A percentile compares a stretch with the other conserved stretches of the same genome.
Conservation (phyloP, 352 stramenopile genomes). For the Plasmopara halstedii region DNA sequence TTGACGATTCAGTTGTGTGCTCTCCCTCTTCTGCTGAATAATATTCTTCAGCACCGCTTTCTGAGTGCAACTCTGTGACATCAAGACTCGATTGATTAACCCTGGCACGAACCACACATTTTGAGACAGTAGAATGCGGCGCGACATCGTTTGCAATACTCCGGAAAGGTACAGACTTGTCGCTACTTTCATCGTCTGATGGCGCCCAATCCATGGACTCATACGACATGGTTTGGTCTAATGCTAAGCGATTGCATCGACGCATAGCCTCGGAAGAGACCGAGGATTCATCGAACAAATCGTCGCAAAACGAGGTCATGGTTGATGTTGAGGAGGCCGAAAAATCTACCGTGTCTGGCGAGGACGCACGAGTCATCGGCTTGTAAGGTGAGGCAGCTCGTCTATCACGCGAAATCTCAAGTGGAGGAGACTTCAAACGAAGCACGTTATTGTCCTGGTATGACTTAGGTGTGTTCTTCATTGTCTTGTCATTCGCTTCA, state of each 20-base stretch:
- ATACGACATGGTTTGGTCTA: slow-evolving; percentile 28
- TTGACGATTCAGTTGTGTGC: slow-evolving; percentile 8
- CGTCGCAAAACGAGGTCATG: slow-evolving; percentile 55
- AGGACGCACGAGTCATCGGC: slow-evolving; percentile 18
- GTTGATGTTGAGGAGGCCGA: slow-evolving; percentile 66
- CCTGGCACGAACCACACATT: slow-evolving; percentile 4
- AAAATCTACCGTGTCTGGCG: slow-evolving; percentile 35
- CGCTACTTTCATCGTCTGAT: slow-evolving; percentile 28
- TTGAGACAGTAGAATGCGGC: slow-evolving; percentile 15
- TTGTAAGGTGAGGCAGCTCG: slow-evolving; percentile 25
- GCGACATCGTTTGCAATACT: slow-evolving; percentile 26
- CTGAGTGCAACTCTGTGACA: slow-evolving; percentile 11
- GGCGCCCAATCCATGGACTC: slow-evolving; percentile 41
- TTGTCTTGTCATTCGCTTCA: slow-evolving; percentile 14
- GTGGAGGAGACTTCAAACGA: slow-evolving; percentile 16
- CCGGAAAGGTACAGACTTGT: slow-evolving; percentile 20
- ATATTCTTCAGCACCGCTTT: slow-evolving; percentile 16
- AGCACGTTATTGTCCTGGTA: slow-evolving; percentile 15
- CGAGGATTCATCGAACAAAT: slow-evolving; percentile 46
- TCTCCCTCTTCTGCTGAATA: slow-evolving; percentile 26
- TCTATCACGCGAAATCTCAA: slow-evolving; percentile 15
- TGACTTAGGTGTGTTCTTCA: slow-evolving; percentile 22
- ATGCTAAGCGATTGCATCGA: slow-evolving; percentile 31
- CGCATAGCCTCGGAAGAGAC: slow-evolving; percentile 17
- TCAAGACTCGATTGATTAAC: slow-evolving; percentile 5